phyloP scores from a whole-genome alignment of 2,329 filamentous ascomycete genomes.

The Zasmidium cellare region DNA sequence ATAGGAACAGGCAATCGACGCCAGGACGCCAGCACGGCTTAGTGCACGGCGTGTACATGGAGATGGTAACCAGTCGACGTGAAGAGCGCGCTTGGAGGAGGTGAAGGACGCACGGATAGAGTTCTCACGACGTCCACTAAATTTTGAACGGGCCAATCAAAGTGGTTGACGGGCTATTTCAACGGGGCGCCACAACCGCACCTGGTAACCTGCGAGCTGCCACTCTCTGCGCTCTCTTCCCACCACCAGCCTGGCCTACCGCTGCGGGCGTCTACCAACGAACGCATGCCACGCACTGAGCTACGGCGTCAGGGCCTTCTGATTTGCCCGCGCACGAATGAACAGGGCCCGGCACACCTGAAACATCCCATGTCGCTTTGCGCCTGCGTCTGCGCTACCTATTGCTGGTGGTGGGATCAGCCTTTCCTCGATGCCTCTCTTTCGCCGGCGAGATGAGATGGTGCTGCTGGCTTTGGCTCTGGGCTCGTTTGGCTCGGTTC shows the following conservation, averaged over 20 bases:
- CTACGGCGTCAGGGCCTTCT: neutral
- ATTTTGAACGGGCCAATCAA: neutral
- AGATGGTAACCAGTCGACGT: neutral
- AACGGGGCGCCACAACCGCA: neutral
- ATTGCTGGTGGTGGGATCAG: neutral
- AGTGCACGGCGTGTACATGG: neutral
- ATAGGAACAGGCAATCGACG: too few relatives aligned
- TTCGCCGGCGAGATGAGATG: slow-evolving; percentile 13
- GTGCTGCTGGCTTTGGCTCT: slow-evolving; percentile 2
- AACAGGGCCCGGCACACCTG: slow-evolving; percentile 4
- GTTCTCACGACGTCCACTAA: neutral
- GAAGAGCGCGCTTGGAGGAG: neutral
- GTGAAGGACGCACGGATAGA: neutral
- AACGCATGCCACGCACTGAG: slow-evolving; percentile 18
- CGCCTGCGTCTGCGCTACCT: neutral
- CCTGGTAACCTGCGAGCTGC: neutral
- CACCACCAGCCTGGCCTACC: too few relatives aligned
- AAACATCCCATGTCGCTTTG: neutral
- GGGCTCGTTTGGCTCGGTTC: neutral
- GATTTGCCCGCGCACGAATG: slow-evolving; percentile 17
- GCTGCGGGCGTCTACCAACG: slow-evolving; percentile 8
- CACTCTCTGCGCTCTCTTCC: neutral
- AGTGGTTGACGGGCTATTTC: neutral
- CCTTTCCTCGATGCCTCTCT: neutral
- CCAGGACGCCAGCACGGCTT: too few relatives aligned